Evolutionary conservation across 106 monocot genomes (phyloP), one percentile per base, ranked within the genome.

Genomic region (Vanilla planifolia): DNA sequence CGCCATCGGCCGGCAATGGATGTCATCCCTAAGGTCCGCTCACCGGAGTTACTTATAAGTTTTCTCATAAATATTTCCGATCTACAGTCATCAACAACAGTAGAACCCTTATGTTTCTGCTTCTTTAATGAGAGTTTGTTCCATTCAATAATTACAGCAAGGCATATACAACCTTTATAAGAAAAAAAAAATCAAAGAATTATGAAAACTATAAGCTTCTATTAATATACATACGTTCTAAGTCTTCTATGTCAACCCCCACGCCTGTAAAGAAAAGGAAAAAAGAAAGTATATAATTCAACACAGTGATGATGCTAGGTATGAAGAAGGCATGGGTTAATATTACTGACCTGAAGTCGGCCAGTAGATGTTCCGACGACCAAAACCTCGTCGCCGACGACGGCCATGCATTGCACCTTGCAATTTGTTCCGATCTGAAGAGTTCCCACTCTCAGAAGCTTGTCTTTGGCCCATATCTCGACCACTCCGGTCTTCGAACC

Each of bases 301-400:
- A 42, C 3, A 4, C 22, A 24, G 26, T 21, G 5, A 47, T 5
- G 6, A 47, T n/a, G n/a, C n/a, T n/a, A n/a, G n/a, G n/a, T n/a
- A n/a, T n/a, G n/a, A n/a, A n/a, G n/a, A n/a, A n/a, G n/a, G n/a
- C n/a, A n/a, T 47, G 28, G 29, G 15, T 59, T 19, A 56, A 37
- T 36, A 15, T 35, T 26, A 51, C 34, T 59, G 55, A 77, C 82
- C 77, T 77, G 82, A 70, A 82, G 64, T 24, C 35, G 72, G 7
- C 82, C 82, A 62, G 77, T 77, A 26, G 77, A 77, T 17, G 82
- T 82, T 52, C 82, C 82, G 2, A 77, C 57, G 7, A 82, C 60
- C 60, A 82, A 44, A 66, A 82, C 23, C 45, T 77, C 82, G 22
- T 82, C 77, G 46, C 13, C 17, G 61, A 77, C 68, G 43, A 77